Conservation (phyloP, 2,329 filamentous ascomycete species). For the Leptographium galeiforme region DNA sequence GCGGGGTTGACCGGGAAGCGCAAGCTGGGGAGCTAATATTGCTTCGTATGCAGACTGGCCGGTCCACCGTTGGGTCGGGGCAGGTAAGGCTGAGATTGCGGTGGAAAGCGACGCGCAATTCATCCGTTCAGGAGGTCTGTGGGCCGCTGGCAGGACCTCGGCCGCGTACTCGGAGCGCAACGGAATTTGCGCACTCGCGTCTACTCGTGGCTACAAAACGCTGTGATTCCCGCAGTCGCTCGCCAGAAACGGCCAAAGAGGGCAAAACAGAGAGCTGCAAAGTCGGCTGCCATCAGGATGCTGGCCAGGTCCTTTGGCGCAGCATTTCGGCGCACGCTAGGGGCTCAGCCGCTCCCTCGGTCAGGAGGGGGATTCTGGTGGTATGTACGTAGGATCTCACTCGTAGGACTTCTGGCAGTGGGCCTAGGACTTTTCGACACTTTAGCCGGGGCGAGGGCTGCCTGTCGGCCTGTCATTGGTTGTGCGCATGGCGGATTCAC, state of each 20-base stretch:
- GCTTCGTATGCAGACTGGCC: too few species aligned
- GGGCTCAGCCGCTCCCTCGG: neutral
- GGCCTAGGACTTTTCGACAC: constrained; percentile 1
- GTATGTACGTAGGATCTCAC: neutral
- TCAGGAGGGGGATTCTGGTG: neutral
- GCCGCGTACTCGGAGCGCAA: too few species aligned
- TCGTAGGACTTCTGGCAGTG: constrained; percentile 1
- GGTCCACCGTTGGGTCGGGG: neutral
- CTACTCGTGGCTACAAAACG: too few species aligned
- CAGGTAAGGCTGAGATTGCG: neutral
- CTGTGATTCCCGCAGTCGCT: too few species aligned
- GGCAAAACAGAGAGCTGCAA: too few species aligned
- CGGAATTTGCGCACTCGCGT: too few species aligned
- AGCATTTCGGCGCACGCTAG: constrained; percentile 1
- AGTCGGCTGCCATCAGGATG: too few species aligned
- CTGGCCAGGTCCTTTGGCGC: too few species aligned
- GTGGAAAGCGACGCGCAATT: neutral
- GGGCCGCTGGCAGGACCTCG: too few species aligned
- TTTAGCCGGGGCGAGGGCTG: too few species aligned
- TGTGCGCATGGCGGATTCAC: too few species aligned
- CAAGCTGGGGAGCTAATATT: neutral
- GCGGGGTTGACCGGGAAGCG: neutral
- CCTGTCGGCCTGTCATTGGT: neutral
- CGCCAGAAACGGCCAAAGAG: too few species aligned
- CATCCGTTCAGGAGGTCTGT: neutral